Base-by-base conservation (phyloP, 345 rosid genomes). In the Eutrema yunnanense region DNA sequence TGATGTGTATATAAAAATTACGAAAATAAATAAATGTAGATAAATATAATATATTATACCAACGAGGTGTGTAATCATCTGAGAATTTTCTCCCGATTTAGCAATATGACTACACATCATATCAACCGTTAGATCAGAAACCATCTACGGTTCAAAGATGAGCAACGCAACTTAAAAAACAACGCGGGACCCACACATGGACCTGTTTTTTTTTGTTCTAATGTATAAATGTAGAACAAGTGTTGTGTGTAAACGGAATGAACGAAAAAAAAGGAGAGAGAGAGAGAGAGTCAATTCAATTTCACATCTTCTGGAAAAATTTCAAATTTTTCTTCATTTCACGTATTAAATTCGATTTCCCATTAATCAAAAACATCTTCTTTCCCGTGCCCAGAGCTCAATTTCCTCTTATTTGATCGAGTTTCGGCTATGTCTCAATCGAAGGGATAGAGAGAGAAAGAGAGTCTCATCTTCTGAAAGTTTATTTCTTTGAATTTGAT, bases 301-400 rank as follows among this genome's bases (percentile, higher is more conserved):
- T 72, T 69, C 49, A 69, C 73, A 12, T 57, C 68, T 49, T 73
- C 79, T 64, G 8, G 30, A 61, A 73, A 71, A 48, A 65, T 59
- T 81, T 74, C 73, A 74, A 49, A 73, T 71, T 62, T 73, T 43
- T 57, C 70, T 57, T 44, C 62, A 56, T 29, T 14, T 56, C 62
- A 56, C 16, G 29, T 36, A 36, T 36, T 57, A 37, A 78, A 77
- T 79, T 77, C 61, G 50, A 73, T 64, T 69, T 54, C 83, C 79
- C 84, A 61, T 42, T 59, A 71, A 61, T 55, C 59, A 22, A 16
- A 82, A 80, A 6, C 73, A 78, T 36, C 54, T 71, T 60, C 71
- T 81, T 71, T 71, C 62, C 77, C 62, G 73, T 79, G 74, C 82
- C 84, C 86, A 79, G 79, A 75, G 81, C 83, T 80, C 69, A 69